Evolutionary conservation across 2,329 filamentous ascomycete species (phyloP).

Genomic region (Lecanicillium sp.): DNA sequence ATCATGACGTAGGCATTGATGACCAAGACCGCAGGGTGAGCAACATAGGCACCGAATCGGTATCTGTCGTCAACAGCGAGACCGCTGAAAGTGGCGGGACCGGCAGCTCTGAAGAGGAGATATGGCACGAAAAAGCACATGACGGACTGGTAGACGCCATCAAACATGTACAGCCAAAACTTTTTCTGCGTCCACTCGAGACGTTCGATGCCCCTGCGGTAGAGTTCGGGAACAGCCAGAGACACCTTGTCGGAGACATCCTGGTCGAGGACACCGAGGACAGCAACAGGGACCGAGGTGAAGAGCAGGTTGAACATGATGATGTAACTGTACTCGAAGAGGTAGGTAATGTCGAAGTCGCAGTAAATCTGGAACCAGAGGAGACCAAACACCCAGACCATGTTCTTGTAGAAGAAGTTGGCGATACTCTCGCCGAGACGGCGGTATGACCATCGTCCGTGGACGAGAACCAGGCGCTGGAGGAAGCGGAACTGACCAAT

Average conservation of each 20-base stretch:
- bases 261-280: constrained; percentile 96
- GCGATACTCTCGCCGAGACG: constrained; percentile 87
- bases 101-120: constrained; percentile 64
- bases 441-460: constrained; percentile 94
- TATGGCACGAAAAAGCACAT: constrained; percentile 93
- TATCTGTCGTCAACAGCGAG: constrained; percentile 71
- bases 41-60: constrained; percentile 82
- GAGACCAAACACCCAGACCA: constrained; percentile 92
- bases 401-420: constrained; percentile 99
- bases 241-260: constrained; percentile 94
- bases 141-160: constrained; percentile 90
- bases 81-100: constrained; percentile 66
- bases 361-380: constrained; percentile 98
- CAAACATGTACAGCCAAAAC: constrained; percentile 95
- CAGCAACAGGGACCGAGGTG: constrained; percentile 87
- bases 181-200: constrained; percentile 94
- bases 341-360: constrained; percentile 93
- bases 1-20: constrained; percentile 94
- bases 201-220: constrained; percentile 90
- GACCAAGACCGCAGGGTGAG: constrained; percentile 73
- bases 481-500: constrained; percentile 92
- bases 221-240: constrained; percentile 88
- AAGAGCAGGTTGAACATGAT: constrained; percentile 95
- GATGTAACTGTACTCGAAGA: constrained; percentile 98
- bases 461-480: constrained; percentile 77